Conservation (phyloP, 768 basidiomycete species). For the Chlorophyllum brunneum region DNA sequence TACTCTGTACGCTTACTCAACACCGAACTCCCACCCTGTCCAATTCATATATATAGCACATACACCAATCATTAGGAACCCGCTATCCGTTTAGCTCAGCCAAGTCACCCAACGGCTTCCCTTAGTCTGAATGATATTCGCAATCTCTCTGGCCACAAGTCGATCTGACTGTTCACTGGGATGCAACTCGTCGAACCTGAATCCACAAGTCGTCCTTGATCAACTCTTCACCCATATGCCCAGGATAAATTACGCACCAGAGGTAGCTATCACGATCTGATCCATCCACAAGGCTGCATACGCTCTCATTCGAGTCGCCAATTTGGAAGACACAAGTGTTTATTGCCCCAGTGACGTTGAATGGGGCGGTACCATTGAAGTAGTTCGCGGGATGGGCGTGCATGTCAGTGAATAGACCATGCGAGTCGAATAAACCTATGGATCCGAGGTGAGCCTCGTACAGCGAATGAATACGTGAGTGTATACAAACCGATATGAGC, state of each 20-base stretch:
- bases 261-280: conserved; percentile 53
- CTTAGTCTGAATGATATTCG: conserved; percentile 40
- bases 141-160: conserved; percentile 49
- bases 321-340: conserved; percentile 42
- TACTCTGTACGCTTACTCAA: too few relatives aligned
- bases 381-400: conserved; percentile 45
- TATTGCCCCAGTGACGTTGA: conserved; percentile 53
- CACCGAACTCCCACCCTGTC: too few relatives aligned
- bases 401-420: conserved; percentile 59
- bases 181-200: conserved; percentile 54
- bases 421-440: conserved; percentile 57
- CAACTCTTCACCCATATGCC: too few relatives aligned
- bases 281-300: conserved; percentile 36
- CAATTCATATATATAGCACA: too few relatives aligned
- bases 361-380: conserved; percentile 60
- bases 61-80: too few relatives aligned
- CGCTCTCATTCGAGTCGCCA: conserved; percentile 22
- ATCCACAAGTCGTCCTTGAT: too few relatives aligned
- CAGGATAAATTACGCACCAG: too few relatives aligned
- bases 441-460: not conserved
- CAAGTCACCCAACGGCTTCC: conserved; percentile 47
- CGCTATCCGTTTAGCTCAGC: conserved; percentile 37
- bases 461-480: not conserved
- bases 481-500: conserved; percentile 52
- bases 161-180: conserved; percentile 57